These are phyloP conservation scores for Apophysomyces ossiformis DNA, from an alignment of 371 early-diverging fungal species.

Conservation along the genomic window DNA sequence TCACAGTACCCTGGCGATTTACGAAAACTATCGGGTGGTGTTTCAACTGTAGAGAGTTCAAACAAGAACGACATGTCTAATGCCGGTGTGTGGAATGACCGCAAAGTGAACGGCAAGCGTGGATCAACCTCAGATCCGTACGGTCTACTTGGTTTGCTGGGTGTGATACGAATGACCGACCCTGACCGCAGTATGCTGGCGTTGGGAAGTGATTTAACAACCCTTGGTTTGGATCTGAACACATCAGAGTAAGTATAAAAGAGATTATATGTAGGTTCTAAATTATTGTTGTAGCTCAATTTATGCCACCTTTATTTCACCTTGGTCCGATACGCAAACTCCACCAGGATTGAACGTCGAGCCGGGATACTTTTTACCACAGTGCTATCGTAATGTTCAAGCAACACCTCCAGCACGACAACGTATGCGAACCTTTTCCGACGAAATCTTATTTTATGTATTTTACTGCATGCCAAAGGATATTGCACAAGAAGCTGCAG, in stretches of 20 bases:
- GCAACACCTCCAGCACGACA: slow-evolving; percentile 70
- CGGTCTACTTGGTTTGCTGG: slow-evolving; percentile 75
- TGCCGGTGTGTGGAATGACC: slow-evolving; percentile 2
- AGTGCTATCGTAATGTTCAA: slow-evolving; percentile 67
- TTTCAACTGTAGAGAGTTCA: background rate
- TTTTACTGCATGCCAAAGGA: slow-evolving; percentile 93
- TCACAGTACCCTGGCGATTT: background rate
- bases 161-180: slow-evolving; percentile 75
- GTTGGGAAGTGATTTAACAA: slow-evolving; percentile 76
- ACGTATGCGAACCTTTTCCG: slow-evolving; percentile 70
- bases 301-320: slow-evolving; percentile 81
- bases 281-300: slow-evolving; percentile 49
- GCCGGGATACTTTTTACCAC: slow-evolving; percentile 77
- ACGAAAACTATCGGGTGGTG: background rate
- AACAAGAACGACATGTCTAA: background rate
- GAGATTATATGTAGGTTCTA: background rate
- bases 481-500: slow-evolving; percentile 86
- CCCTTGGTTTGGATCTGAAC: slow-evolving; percentile 75
- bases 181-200: slow-evolving; percentile 71
- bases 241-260: slow-evolving; percentile 62
- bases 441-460: slow-evolving; percentile 94
- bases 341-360: slow-evolving; percentile 58
- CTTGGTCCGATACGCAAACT: slow-evolving; percentile 73
- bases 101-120: slow-evolving; percentile 1
- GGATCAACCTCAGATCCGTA: slow-evolving; percentile 42